These are phyloP conservation scores for Hypoxylon subgilvum DNA, from an alignment of 495 filamentous ascomycete species.

Conservation along the genomic window DNA sequence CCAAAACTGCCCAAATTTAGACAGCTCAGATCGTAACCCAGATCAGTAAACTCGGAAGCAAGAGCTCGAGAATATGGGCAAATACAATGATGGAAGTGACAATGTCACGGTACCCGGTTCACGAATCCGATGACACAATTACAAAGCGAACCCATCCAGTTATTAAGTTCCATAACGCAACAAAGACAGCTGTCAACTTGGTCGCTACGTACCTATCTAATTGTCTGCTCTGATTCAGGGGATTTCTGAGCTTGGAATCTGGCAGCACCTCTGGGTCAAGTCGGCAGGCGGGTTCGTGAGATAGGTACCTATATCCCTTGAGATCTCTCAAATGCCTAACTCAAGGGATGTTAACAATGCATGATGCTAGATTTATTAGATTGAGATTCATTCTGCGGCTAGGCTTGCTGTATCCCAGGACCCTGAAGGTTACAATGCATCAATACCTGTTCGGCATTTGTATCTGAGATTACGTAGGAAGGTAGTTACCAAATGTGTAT, in stretches of 20 bases:
- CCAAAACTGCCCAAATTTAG: conserved; percentile 16
- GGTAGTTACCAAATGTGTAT: no score
- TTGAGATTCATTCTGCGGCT: conserved; percentile 7
- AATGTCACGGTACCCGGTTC: conserved; percentile 7
- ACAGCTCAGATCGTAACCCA: conserved; percentile 22
- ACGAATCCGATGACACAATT: background rate
- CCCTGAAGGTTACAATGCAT: conserved; percentile 22
- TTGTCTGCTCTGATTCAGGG: conserved; percentile 1
- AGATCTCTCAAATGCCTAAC: no score
- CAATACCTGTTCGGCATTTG: background rate
- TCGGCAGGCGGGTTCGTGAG: no score
- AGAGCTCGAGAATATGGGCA: conserved; percentile 18
- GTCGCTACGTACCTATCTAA: no score
- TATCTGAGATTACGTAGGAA: no score
- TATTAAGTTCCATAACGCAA: background rate
- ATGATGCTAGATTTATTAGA: conserved; percentile 30
- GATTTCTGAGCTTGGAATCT: conserved; percentile 2
- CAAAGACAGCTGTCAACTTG: background rate
- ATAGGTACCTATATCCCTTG: no score
- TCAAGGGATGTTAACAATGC: conserved; percentile 25
- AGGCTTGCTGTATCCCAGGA: conserved; percentile 22
- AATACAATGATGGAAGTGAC: conserved; percentile 10
- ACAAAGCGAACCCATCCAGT: background rate
- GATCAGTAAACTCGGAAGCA: conserved; percentile 30
- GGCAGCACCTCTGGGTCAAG: no score